Percentiles rank a stretch among this genome's conserved stretches.
phyloP scores from a whole-genome alignment of 208 protist genomes.

The Angomonas ambiguus region DNA sequence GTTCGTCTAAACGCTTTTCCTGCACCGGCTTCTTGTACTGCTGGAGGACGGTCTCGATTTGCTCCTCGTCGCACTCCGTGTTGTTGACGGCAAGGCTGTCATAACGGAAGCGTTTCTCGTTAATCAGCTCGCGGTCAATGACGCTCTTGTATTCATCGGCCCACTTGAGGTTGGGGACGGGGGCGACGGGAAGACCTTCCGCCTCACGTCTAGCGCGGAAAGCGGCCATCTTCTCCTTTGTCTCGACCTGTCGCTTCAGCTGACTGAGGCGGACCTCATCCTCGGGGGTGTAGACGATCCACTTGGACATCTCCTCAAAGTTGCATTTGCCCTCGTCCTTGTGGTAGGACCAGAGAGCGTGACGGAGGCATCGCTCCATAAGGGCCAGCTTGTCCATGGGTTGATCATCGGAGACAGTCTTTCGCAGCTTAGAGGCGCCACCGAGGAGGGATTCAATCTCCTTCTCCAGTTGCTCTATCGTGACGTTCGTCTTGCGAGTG shows the following conservation, averaged over 20 bases:
- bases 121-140: conserved; percentile 83
- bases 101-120: conserved; percentile 88
- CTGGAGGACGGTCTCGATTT: conserved; percentile 82
- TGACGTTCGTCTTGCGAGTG: conserved; percentile 67
- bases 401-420: conserved; percentile 70
- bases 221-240: conserved; percentile 63
- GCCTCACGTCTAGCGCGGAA: conserved; percentile 66
- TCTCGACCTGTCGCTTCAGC: conserved; percentile 73
- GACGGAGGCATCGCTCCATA: conserved; percentile 90
- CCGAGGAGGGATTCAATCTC: conserved; percentile 89
- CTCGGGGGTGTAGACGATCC: conserved; percentile 89
- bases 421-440: conserved; percentile 67
- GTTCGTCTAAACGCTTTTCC: conserved; percentile 82
- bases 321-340: conserved; percentile 87
- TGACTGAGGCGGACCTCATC: conserved; percentile 76
- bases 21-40: conserved; percentile 84
- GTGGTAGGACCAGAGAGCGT: conserved; percentile 89
- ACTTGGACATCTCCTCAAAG: conserved; percentile 85
- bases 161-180: conserved; percentile 76
- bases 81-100: conserved; percentile 76
- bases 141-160: conserved; percentile 63
- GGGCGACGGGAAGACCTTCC: conserved; percentile 53
- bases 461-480: conserved; percentile 85
- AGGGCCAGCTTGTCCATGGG: conserved; percentile 88
- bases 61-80: conserved; percentile 71